A percentile compares a stretch with the other conserved stretches of the same genome.
phyloP scores from a whole-genome alignment of 2,329 filamentous ascomycete species.

The Neonectria sp. region DNA sequence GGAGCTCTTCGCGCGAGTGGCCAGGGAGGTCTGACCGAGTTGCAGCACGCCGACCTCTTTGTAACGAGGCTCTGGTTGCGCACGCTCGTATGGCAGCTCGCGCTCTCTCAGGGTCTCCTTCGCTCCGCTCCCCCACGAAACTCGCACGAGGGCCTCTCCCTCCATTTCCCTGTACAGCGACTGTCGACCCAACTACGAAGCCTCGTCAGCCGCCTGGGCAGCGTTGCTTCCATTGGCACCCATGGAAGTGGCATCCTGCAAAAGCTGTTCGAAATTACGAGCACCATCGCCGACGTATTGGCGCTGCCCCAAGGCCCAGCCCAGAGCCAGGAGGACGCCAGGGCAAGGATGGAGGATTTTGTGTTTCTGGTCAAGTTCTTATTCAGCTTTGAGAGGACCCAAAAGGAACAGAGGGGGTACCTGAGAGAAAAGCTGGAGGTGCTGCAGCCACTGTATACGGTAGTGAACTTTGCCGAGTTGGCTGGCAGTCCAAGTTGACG shows the following conservation, averaged over 20 bases:
- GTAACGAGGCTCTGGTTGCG: slow-evolving; percentile 59
- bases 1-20: slow-evolving; percentile 45
- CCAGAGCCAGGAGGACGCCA: slow-evolving; percentile 58
- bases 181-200: slow-evolving; percentile 57
- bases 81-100: slow-evolving; percentile 59
- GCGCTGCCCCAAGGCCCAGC: slow-evolving; percentile 62
- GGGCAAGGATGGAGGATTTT: slow-evolving; percentile 67
- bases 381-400: slow-evolving; percentile 63
- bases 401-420: slow-evolving; percentile 60
- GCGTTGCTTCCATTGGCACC: slow-evolving; percentile 63
- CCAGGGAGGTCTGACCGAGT: slow-evolving; percentile 51
- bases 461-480: slow-evolving; percentile 47
- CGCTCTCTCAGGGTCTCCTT: slow-evolving; percentile 57
- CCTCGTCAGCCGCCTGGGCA: slow-evolving; percentile 54
- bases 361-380: slow-evolving; percentile 66
- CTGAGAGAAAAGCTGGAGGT: slow-evolving; percentile 57
- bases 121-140: slow-evolving; percentile 51
- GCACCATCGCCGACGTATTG: slow-evolving; percentile 72
- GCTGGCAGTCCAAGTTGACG: slow-evolving; percentile 42
- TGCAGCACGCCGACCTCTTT: slow-evolving; percentile 59
- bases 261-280: slow-evolving; percentile 73
- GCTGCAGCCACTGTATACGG: slow-evolving; percentile 51
- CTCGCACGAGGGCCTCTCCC: slow-evolving; percentile 55
- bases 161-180: slow-evolving; percentile 57
- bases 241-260: slow-evolving; percentile 71